phyloP scores from a whole-genome alignment of 768 basidiomycete species.

The Russula lepida region DNA sequence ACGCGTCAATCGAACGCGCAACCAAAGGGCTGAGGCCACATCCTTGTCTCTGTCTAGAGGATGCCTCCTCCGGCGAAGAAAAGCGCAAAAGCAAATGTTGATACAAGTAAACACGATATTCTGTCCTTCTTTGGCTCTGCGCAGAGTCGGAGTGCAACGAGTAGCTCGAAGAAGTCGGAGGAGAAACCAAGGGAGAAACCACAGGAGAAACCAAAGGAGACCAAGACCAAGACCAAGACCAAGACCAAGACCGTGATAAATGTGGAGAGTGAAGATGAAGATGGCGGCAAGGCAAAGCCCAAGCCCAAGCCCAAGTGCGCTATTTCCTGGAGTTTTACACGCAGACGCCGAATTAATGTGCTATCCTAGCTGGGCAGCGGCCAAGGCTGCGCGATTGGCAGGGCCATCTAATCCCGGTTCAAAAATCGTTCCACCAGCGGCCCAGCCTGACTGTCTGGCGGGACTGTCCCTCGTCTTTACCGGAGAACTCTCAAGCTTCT shows the following conservation, averaged over 20 bases:
- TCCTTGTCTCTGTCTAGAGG: not conserved
- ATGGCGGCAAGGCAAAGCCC: slow-evolving; percentile 26
- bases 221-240: no score
- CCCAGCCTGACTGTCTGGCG: slow-evolving; percentile 71
- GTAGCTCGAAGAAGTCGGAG: not conserved
- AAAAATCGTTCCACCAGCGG: slow-evolving; percentile 56
- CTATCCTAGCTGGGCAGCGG: slow-evolving; percentile 38
- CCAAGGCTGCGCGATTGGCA: slow-evolving; percentile 52
- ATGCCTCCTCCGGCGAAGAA: slow-evolving; percentile 12
- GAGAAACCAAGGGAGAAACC: slow-evolving; percentile 18
- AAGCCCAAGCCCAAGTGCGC: slow-evolving; percentile 35
- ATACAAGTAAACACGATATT: slow-evolving; percentile 6
- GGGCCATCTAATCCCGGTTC: slow-evolving; percentile 51
- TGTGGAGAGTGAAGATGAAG: slow-evolving; percentile 13
- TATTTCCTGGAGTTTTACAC: not conserved
- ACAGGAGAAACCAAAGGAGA: no score
- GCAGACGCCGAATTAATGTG: not conserved
- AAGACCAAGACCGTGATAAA: not conserved
- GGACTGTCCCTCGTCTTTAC: slow-evolving; percentile 94
- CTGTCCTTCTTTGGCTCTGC: slow-evolving; percentile 11
- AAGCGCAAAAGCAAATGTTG: not conserved
- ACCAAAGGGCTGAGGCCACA: not conserved
- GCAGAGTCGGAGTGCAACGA: not conserved
- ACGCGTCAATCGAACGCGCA: not conserved
- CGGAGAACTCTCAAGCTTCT: slow-evolving; percentile 80